Evolutionary conservation across 2,329 filamentous ascomycete species (phyloP).

Genomic region (Graphiopsis chlorocephala): DNA sequence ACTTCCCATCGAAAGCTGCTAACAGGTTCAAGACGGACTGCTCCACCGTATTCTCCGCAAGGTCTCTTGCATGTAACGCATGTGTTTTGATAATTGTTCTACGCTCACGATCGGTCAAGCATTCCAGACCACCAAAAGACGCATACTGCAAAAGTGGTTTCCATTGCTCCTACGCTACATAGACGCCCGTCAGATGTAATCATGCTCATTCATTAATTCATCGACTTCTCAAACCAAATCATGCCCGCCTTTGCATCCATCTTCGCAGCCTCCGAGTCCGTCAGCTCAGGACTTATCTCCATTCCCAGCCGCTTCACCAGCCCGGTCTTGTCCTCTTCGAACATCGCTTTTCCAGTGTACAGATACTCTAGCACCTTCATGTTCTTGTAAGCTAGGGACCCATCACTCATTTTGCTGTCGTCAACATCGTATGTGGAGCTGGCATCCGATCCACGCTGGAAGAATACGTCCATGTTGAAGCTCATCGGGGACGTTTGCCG

Average conservation of each 20-base stretch:
- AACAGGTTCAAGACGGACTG: not conserved
- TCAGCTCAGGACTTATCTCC: not conserved
- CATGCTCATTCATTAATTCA: not conserved
- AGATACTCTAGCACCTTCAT: not conserved
- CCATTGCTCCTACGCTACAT: not conserved
- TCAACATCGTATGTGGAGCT: not conserved
- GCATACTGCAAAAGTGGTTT: not conserved
- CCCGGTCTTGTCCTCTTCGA: not conserved
- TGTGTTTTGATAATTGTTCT: not conserved
- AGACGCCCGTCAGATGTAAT: not conserved
- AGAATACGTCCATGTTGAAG: not conserved
- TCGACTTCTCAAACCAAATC: not conserved
- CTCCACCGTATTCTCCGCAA: not conserved
- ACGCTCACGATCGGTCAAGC: not conserved
- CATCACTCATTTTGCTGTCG: not conserved
- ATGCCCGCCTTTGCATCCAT: not conserved
- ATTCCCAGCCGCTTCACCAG: not conserved
- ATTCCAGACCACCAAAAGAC: not conserved
- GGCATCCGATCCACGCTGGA: not conserved
- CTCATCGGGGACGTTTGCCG: not conserved
- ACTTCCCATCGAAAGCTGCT: not conserved
- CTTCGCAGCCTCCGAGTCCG: not conserved
- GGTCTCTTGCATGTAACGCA: not conserved
- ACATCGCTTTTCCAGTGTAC: not conserved
- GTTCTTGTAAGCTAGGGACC: not conserved